These are phyloP conservation scores for Carex kokanica DNA, from an alignment of 176 grass and related monocot species.

Conservation along the genomic window DNA sequence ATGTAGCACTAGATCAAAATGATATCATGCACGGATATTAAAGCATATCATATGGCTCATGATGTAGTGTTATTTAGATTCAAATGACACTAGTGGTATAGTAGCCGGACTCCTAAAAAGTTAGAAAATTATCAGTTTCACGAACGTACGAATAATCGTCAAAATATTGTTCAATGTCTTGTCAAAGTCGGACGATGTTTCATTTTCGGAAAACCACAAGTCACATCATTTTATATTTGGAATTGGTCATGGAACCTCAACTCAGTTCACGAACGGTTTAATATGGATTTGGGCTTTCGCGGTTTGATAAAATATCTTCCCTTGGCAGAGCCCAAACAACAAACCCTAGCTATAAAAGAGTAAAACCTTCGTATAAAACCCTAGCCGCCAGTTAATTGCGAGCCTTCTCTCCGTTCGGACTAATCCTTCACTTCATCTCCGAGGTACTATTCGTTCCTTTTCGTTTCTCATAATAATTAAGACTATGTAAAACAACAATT, in stretches of 20 bases:
- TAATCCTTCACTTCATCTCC: not conserved
- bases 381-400: not conserved
- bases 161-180: too few relatives aligned
- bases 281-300: not conserved
- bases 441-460: not conserved
- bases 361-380: not conserved
- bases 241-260: not conserved
- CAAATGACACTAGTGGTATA: too few relatives aligned
- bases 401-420: not conserved
- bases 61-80: too few relatives aligned
- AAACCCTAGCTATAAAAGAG: slow-evolving; percentile 12
- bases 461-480: not conserved
- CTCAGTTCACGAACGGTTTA: not conserved
- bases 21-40: too few relatives aligned
- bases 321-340: not conserved
- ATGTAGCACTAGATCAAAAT: too few relatives aligned
- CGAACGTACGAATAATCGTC: too few relatives aligned
- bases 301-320: not conserved
- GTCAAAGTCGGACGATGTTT: too few relatives aligned
- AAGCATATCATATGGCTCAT: too few relatives aligned
- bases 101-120: too few relatives aligned
- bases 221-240: not conserved
- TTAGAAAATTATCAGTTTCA: too few relatives aligned
- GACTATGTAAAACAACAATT: not conserved
- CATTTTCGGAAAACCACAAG: too few relatives aligned